Evolutionary conservation across 306 rosid genomes (phyloP).

Genomic region (Delonix regia): DNA sequence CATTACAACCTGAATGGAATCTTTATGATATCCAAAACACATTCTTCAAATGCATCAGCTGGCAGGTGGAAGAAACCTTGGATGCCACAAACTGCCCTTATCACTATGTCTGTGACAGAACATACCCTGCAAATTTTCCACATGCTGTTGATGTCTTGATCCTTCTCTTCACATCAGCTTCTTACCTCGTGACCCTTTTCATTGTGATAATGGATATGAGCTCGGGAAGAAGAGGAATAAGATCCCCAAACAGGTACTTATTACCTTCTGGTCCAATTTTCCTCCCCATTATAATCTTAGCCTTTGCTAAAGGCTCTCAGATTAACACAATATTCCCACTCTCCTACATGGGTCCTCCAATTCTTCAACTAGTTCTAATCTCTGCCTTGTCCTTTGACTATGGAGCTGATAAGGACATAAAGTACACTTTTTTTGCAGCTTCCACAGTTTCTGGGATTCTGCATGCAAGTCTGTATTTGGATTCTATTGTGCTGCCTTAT

Average conservation of each 20-base stretch:
- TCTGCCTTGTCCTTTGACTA: conserved; percentile 72
- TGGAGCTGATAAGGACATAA: conserved; percentile 52
- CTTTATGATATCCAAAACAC: conserved; percentile 45
- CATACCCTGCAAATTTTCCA: conserved; percentile 70
- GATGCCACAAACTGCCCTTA: conserved; percentile 78
- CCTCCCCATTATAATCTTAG: conserved; percentile 74
- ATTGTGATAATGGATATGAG: conserved; percentile 49
- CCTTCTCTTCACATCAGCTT: conserved; percentile 52
- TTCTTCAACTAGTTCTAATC: conserved; percentile 71
- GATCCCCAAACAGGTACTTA: conserved; percentile 47
- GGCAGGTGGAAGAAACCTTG: conserved; percentile 90
- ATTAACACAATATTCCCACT: conserved; percentile 76
- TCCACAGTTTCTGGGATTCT: conserved; percentile 84
- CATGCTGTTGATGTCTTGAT: conserved; percentile 56
- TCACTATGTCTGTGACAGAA: conserved; percentile 82
- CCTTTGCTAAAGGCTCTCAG: conserved; percentile 69
- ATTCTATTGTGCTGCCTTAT: conserved; percentile 73
- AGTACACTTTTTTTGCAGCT: conserved; percentile 70
- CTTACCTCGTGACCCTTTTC: conserved; percentile 68
- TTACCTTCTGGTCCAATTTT: conserved; percentile 83
- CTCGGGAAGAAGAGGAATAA: conserved; percentile 35
- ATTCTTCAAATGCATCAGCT: conserved; percentile 88
- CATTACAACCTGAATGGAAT: conserved; percentile 56
- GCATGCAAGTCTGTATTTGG: conserved; percentile 82
- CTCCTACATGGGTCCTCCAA: conserved; percentile 70